Base-by-base conservation (phyloP, 192 early-diverging fungal genomes). In the Hyaloraphidium curvatum region DNA sequence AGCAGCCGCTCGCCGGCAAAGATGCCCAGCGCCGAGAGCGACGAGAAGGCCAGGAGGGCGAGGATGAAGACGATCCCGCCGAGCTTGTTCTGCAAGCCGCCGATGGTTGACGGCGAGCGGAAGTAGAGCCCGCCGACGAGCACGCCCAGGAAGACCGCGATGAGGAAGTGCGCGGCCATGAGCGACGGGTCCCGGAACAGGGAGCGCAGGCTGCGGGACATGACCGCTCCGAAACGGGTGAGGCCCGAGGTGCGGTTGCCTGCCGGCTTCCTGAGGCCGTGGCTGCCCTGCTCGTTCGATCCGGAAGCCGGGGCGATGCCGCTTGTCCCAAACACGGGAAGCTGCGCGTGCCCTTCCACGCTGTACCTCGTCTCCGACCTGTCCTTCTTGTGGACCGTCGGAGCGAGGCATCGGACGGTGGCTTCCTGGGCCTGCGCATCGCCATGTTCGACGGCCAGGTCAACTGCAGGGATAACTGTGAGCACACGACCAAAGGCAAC, bases 81-180 rank as follows among this genome's bases (percentile, higher is more conserved):
- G 1, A 82, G 66, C 19, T 80, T 67, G 54, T 86, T 86, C 62
- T 86, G 83, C 26, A 86, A 69, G n/a, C 83, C 83, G 1, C 67
- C 74, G 14, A 86, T 54, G 31, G 67, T 61, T 27, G 57, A 53
- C 37, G 76, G 63, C 5, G 71, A 62, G 17, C 71, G 59, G 62
- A 67, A 86, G 59, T 82, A 86, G 3, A 86, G 56, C 11, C 69
- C 67, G 31, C 83, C 83, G 7, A 86, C 60, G 52, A 86, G 72
- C 2, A 75, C 31, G 1, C 77, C 83, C 19, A 85, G 51, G 0
- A 72, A 23, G 0, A 80, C 35, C 0, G 80, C 56, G 0, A 81
- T 62, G 0, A 43, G 62, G 35, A 78, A 50, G 57, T 86, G 83
- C n/a, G 75, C 70, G n/a, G 70, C 48, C 52, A 79, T 53, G 40